Evolutionary conservation across 331 rosid species (phyloP), one percentile per base, ranked within the genome.

Genomic region (Dryas integrifolia): DNA sequence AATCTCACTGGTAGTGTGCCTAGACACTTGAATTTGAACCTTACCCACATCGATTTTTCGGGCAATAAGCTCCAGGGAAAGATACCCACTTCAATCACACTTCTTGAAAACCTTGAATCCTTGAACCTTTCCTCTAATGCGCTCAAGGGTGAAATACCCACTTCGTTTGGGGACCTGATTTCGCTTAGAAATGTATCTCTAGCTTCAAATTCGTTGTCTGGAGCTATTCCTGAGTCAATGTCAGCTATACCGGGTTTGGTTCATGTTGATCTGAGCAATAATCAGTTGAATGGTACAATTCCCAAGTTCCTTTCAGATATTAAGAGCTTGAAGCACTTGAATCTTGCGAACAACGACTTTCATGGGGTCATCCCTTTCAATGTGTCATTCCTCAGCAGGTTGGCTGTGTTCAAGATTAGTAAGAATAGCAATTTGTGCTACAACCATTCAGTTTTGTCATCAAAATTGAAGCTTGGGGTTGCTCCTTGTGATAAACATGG

Each of bases 261-360:
- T 60, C 97, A 93, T 76, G 16, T 93, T 80, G 98, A 93, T 91
- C 96, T 93, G 82, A 93, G 96, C 80, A 89, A 95, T 7, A 93
- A 93, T 66, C 91, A 87, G 84, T 82, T 93, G 10, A 93, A 93
- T 9, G 98, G 98, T 12, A 76, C 97, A 12, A 85, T 93, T 67
- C 98, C 98, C 4, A 91, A 73, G 72, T 91, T 86, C 88, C 81
- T 93, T 26, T 77, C 96, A 0, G 86, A 86, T n/a, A 87, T 93
- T 95, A 89, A 83, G 81, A 70, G 69, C 59, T 80, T 93, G 62
- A 89, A 74, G 88, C 61, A 87, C 81, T 80, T 93, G 85, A 91
- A 93, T 87, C 97, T 93, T 1, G 98, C 84, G 7, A 82, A 84
- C 84, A 91, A 93, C 59, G 80, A 83, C 43, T 85, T 93, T 18